These are phyloP conservation scores for Mucor piriformis DNA, from an alignment of 371 early-diverging fungal genomes.

Conservation along the genomic window DNA sequence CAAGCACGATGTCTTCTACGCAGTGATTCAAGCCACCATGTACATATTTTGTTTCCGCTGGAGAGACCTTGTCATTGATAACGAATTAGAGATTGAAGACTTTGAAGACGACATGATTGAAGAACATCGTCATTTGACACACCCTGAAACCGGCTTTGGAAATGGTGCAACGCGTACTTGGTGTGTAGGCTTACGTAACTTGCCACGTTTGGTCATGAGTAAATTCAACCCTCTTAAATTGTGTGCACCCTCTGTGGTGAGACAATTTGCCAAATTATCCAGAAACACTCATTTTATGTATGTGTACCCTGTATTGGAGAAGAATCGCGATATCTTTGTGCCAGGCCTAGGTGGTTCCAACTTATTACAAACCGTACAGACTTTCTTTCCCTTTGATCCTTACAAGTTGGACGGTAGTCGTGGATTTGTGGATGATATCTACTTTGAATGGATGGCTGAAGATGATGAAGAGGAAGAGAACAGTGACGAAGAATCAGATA, in stretches of 20 bases:
- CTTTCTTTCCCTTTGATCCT: slow-evolving; percentile 96
- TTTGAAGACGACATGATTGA: slow-evolving; percentile 23
- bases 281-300: slow-evolving; percentile 85
- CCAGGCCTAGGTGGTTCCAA: slow-evolving; percentile 35
- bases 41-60: slow-evolving; percentile 96
- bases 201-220: slow-evolving; percentile 81
- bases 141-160: slow-evolving; percentile 23
- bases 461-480: slow-evolving; percentile 56
- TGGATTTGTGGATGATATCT: slow-evolving; percentile 61
- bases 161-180: slow-evolving; percentile 36
- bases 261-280: slow-evolving; percentile 84
- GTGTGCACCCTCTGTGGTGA: slow-evolving; percentile 78
- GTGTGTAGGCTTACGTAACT: slow-evolving; percentile 46
- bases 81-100: slow-evolving; percentile 16
- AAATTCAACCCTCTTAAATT: slow-evolving; percentile 85
- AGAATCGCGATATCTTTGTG: slow-evolving; percentile 58
- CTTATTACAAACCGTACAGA: slow-evolving; percentile 59
- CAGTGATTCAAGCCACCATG: slow-evolving; percentile 85
- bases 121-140: slow-evolving; percentile 19
- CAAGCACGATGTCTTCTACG: slow-evolving; percentile 80
- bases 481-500: slow-evolving; percentile 34
- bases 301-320: slow-evolving; percentile 77
- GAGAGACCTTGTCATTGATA: slow-evolving; percentile 68
- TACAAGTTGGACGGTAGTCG: slow-evolving; percentile 73
- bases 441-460: slow-evolving; percentile 70